These are phyloP conservation scores for Sphagnum tenellum DNA, from an alignment of 225 moss, liverwort and hornwort genomes.

Conservation along the genomic window DNA sequence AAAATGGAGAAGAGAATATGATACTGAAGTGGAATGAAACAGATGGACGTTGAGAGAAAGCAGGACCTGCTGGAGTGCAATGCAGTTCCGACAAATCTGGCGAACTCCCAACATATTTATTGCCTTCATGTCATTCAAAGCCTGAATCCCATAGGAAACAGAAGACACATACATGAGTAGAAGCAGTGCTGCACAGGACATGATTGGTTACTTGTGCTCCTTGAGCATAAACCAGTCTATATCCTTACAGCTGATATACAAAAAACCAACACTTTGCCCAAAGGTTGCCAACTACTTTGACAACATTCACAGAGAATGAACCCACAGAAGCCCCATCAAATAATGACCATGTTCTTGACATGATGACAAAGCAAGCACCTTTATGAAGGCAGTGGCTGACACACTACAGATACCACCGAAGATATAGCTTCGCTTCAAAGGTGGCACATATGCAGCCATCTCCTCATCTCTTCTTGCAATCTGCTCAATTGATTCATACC, in stretches of 20 bases:
- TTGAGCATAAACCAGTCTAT: too few relatives aligned
- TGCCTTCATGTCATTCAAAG: slow-evolving; percentile 53
- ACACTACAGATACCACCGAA: slow-evolving; percentile 90
- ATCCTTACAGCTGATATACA: too few relatives aligned
- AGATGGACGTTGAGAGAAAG: background rate
- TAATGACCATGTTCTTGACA: too few relatives aligned
- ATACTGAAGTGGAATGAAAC: too few relatives aligned
- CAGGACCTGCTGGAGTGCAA: slow-evolving; percentile 76
- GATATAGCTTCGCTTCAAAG: slow-evolving; percentile 69
- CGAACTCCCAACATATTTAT: slow-evolving; percentile 86
- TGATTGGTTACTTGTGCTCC: too few relatives aligned
- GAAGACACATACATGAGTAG: too few relatives aligned
- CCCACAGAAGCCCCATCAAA: too few relatives aligned
- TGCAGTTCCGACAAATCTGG: slow-evolving; percentile 83
- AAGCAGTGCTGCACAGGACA: too few relatives aligned
- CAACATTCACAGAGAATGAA: too few relatives aligned
- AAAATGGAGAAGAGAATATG: background rate
- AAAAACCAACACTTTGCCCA: too few relatives aligned
- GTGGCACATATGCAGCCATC: slow-evolving; percentile 63
- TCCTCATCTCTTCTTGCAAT: slow-evolving; percentile 82
- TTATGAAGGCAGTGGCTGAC: slow-evolving; percentile 65
- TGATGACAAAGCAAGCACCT: slow-evolving; percentile 47
- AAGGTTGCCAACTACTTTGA: too few relatives aligned
- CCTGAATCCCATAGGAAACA: slow-evolving; percentile 18
- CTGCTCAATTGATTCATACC: slow-evolving; percentile 13